Evolutionary conservation across 73 alveolate species (phyloP).

Genomic region (Durusdinium trenchii): DNA sequence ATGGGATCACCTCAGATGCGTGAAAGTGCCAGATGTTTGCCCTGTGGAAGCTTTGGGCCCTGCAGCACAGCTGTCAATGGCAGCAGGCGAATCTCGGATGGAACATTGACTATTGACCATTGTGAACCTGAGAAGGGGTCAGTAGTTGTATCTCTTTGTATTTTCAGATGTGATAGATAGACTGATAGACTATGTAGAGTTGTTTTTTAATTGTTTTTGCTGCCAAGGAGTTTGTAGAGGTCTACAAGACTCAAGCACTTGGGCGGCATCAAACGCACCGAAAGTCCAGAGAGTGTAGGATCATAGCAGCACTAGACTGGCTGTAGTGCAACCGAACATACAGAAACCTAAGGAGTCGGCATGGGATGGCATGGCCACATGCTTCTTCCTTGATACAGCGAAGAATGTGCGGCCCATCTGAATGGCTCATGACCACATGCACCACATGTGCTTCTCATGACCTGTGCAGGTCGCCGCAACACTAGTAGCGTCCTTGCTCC

Average conservation of each 20-base stretch:
- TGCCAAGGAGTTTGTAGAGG: conserved; percentile 68
- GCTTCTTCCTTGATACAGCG: conserved; percentile 92
- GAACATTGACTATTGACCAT: not conserved
- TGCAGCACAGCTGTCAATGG: conserved; percentile 78
- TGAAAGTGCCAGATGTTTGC: conserved; percentile 73
- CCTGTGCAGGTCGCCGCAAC: no score
- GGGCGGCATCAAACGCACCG: not conserved
- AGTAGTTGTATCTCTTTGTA: no score
- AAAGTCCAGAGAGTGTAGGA: not conserved
- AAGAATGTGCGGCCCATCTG: conserved; percentile 67
- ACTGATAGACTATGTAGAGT: not conserved
- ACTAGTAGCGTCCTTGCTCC: no score
- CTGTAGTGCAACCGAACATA: no score
- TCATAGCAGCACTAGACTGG: not conserved
- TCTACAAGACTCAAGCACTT: conserved; percentile 30
- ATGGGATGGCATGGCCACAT: conserved; percentile 94
- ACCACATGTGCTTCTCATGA: no score
- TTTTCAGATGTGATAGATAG: no score
- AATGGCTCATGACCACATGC: no score
- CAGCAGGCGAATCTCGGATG: conserved; percentile 63
- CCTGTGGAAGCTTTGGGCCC: conserved; percentile 66
- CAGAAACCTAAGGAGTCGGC: conserved; percentile 19
- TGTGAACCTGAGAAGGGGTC: not conserved
- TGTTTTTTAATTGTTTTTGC: not conserved
- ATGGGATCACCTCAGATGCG: conserved; percentile 81